phyloP scores from a whole-genome alignment of 1,284 basidiomycete species.

The Pascua sp. region DNA sequence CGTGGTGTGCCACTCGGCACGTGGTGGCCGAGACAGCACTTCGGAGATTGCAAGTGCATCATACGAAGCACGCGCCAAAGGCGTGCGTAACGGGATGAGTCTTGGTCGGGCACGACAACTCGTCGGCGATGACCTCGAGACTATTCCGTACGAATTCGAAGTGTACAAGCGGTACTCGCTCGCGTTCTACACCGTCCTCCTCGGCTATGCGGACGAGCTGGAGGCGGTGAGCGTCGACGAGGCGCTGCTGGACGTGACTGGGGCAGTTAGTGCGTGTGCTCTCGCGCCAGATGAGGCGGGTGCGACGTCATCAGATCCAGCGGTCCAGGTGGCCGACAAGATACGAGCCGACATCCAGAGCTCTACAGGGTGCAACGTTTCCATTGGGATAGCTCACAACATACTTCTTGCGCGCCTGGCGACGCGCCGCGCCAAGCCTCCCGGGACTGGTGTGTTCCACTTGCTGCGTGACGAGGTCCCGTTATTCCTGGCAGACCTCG shows the following conservation, averaged over 20 bases:
- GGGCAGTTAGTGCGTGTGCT: constrained; percentile 53
- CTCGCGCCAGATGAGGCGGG: constrained; percentile 42
- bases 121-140: constrained; percentile 58
- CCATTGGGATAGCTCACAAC: constrained; percentile 87
- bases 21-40: constrained; percentile 64
- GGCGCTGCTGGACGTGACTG: constrained; percentile 84
- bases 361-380: constrained; percentile 81
- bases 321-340: constrained; percentile 71
- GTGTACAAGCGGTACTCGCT: constrained; percentile 79
- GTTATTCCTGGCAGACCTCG: constrained; percentile 66
- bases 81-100: constrained; percentile 93
- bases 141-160: constrained; percentile 64
- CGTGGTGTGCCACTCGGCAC: constrained; percentile 89
- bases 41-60: constrained; percentile 93
- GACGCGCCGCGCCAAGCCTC: constrained; percentile 85
- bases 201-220: constrained; percentile 82
- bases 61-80: constrained; percentile 85
- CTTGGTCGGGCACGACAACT: constrained; percentile 77
- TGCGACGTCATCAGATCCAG: constrained; percentile 46
- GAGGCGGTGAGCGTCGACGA: constrained; percentile 97
- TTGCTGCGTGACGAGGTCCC: constrained; percentile 56
- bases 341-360: constrained; percentile 72
- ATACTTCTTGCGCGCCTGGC: constrained; percentile 89
- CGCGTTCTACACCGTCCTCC: constrained; percentile 86
- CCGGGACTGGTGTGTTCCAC: constrained; percentile 62